Evolutionary conservation across 2,329 filamentous ascomycete genomes (phyloP).

Genomic region (Neocatenulostroma microsporum): DNA sequence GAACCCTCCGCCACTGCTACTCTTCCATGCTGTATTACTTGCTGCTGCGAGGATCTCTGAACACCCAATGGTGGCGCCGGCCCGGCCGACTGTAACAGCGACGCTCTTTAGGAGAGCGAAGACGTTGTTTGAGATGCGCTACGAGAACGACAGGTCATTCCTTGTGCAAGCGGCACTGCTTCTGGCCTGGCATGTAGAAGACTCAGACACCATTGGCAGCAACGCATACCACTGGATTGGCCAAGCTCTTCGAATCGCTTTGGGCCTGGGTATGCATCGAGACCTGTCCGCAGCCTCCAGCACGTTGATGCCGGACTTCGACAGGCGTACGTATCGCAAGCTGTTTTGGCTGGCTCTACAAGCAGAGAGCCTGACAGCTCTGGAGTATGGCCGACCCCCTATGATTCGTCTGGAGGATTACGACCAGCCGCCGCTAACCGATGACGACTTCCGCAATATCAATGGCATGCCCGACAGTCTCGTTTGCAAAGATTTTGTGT

Average conservation of each 20-base stretch:
- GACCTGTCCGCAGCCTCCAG: conserved; percentile 6
- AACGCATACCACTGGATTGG: conserved; percentile 10
- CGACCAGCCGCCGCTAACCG: conserved; percentile 7
- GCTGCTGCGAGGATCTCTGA: conserved; percentile 9
- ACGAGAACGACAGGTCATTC: conserved; percentile 10
- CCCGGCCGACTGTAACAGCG: conserved; percentile 6
- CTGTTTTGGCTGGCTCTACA: conserved; percentile 8
- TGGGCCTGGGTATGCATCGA: conserved; percentile 13
- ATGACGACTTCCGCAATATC: conserved; percentile 4
- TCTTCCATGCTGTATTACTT: conserved; percentile 9
- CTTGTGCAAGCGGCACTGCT: conserved; percentile 11
- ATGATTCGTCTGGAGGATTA: conserved; percentile 9
- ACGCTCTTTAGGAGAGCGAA: conserved; percentile 9
- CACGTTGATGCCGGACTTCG: conserved; percentile 7
- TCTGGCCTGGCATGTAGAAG: conserved; percentile 11
- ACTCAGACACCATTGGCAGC: conserved; percentile 5
- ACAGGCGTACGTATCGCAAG: conserved; percentile 7
- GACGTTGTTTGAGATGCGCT: conserved; percentile 9
- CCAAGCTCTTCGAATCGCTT: conserved; percentile 6
- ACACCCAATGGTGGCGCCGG: conserved; percentile 6
- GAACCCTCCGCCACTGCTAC: conserved; percentile 3
- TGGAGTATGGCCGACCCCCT: conserved; percentile 8
- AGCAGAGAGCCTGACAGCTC: conserved; percentile 4
- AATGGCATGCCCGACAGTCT: background rate
- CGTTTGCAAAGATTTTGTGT: conserved; percentile 3